A percentile compares a stretch with the other conserved stretches of the same genome.
Evolutionary conservation across 257 asterid species (phyloP).

Genomic region (Knoxia roxburghii): DNA sequence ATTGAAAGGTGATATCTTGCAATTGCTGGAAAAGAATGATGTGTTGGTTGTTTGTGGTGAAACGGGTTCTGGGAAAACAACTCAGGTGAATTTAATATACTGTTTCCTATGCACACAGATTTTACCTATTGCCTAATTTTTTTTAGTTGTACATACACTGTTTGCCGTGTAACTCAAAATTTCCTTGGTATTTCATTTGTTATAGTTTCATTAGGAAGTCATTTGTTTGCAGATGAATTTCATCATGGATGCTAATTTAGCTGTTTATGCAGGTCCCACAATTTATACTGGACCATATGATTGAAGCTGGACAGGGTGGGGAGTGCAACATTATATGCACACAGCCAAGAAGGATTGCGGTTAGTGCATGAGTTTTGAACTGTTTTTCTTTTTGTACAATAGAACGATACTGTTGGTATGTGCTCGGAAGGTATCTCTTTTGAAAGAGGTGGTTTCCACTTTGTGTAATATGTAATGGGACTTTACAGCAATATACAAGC

Average conservation of each 20-base stretch:
- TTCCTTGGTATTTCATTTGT: background rate
- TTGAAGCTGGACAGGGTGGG: slow-evolving; percentile 85
- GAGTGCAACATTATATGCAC: slow-evolving; percentile 86
- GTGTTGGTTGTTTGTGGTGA: slow-evolving; percentile 93
- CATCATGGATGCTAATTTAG: slow-evolving; percentile 18
- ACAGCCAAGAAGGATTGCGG: slow-evolving; percentile 99
- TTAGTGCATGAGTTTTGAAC: slow-evolving; percentile 34
- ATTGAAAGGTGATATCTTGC: slow-evolving; percentile 63
- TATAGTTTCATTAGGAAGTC: background rate
- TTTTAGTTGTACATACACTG: background rate
- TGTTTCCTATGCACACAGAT: slow-evolving; percentile 12
- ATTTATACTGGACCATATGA: slow-evolving; percentile 88
- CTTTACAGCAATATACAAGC: too few relatives aligned
- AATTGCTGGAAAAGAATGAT: slow-evolving; percentile 57
- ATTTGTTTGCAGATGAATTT: background rate
- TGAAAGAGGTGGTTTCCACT: background rate
- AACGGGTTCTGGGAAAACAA: slow-evolving; percentile 98
- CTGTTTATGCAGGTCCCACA: slow-evolving; percentile 79
- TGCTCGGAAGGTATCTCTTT: background rate
- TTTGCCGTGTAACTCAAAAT: background rate
- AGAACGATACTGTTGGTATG: background rate
- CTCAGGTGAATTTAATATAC: slow-evolving; percentile 58
- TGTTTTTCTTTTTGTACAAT: background rate
- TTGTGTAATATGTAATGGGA: slow-evolving; percentile 6
- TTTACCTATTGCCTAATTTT: background rate